A percentile compares a stretch with the other conserved stretches of the same genome.
phyloP scores from a whole-genome alignment of 148 eudicot genomes.

The Suaeda aralocaspica region DNA sequence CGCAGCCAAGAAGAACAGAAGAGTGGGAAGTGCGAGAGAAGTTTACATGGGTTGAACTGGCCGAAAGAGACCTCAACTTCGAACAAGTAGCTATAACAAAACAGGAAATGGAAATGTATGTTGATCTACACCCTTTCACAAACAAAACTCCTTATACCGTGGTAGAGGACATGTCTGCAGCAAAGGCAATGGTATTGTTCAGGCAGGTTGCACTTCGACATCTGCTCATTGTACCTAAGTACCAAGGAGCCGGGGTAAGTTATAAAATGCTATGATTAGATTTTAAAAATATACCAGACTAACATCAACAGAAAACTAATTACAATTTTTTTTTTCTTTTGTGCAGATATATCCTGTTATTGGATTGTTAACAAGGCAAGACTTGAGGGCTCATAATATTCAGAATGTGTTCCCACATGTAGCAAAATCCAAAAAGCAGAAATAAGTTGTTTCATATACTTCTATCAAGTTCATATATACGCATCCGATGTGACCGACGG shows the following conservation, averaged over 20 bases:
- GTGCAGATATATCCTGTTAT: constrained; percentile 61
- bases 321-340: constrained; percentile 11
- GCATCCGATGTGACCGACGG: background rate
- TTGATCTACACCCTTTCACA: constrained; percentile 72
- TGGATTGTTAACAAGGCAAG: constrained; percentile 93
- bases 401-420: constrained; percentile 69
- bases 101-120: constrained; percentile 70
- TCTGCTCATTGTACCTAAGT: constrained; percentile 74
- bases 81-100: constrained; percentile 53
- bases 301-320: background rate
- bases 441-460: constrained; percentile 25
- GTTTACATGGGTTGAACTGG: constrained; percentile 51
- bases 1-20: constrained; percentile 50
- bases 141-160: constrained; percentile 79
- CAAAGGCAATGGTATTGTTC: constrained; percentile 85
- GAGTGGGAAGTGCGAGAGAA: constrained; percentile 63
- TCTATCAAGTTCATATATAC: too few relatives aligned
- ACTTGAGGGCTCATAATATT: constrained; percentile 73
- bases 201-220: constrained; percentile 80
- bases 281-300: background rate
- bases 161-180: constrained; percentile 71
- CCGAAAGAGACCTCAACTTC: constrained; percentile 47
- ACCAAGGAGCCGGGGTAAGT: constrained; percentile 70
- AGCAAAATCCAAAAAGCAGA: constrained; percentile 44
- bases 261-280: background rate